These are phyloP conservation scores for Onygenales sp. DNA, from an alignment of 2,329 filamentous ascomycete species.

Conservation along the genomic window DNA sequence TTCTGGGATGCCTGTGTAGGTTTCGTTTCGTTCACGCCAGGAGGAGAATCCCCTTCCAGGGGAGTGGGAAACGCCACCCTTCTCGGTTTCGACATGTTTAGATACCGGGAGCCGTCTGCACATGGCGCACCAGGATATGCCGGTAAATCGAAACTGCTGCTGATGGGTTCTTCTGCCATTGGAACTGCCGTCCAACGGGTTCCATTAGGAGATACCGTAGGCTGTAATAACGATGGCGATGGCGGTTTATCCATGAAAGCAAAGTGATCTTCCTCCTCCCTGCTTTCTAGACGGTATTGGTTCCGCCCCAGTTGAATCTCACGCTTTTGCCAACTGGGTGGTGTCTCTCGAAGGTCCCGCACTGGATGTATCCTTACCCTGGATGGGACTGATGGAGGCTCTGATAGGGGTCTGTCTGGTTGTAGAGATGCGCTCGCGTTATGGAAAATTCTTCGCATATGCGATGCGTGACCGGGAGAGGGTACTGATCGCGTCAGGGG, in stretches of 20 bases:
- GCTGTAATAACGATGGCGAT: background rate
- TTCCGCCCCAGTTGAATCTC: background rate
- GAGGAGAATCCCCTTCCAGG: background rate
- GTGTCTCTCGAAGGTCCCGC: background rate
- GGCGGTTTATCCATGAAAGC: background rate
- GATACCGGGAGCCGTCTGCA: background rate
- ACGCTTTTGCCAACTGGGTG: background rate
- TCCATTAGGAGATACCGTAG: constrained; percentile 1
- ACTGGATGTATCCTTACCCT: background rate
- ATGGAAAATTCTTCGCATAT: background rate
- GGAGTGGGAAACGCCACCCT: background rate
- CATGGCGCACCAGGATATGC: background rate
- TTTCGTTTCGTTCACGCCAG: background rate
- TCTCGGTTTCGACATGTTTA: background rate
- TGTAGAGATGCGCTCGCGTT: background rate
- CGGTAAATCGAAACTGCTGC: background rate
- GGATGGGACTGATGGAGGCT: background rate
- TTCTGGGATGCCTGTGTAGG: background rate
- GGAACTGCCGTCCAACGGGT: constrained; percentile 1
- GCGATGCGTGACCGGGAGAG: background rate
- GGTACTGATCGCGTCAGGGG: background rate
- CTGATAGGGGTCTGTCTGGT: background rate
- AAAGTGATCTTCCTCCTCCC: background rate
- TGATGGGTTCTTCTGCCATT: background rate
- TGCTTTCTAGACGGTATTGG: background rate